These are phyloP conservation scores for Lunularia cruciata DNA, from an alignment of 225 moss, liverwort and hornwort genomes.

Conservation along the genomic window DNA sequence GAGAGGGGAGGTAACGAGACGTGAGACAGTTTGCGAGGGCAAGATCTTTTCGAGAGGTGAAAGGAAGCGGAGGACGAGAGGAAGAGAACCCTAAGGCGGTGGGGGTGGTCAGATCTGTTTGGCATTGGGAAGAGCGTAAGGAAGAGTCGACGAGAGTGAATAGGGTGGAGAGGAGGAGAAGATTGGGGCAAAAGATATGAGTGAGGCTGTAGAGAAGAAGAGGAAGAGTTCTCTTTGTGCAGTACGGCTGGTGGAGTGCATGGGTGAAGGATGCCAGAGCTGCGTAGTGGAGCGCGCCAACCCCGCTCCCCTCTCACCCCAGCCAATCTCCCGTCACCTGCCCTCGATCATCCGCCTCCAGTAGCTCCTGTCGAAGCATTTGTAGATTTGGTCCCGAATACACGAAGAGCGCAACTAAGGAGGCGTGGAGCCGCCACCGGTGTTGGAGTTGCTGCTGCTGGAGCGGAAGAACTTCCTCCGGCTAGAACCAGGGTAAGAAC, in stretches of 20 bases:
- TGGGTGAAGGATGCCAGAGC: slow-evolving; percentile 99
- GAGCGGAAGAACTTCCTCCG: slow-evolving; percentile 38
- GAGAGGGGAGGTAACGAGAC: neutral
- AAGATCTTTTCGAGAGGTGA: slow-evolving; percentile 26
- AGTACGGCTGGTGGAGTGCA: slow-evolving; percentile 61
- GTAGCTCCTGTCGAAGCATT: slow-evolving; percentile 44
- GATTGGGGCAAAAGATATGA: slow-evolving; percentile 55
- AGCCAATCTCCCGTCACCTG: slow-evolving; percentile 34
- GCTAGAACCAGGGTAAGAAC: slow-evolving; percentile 73
- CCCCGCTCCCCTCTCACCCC: slow-evolving; percentile 69
- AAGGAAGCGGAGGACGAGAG: slow-evolving; percentile 9
- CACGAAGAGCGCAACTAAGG: slow-evolving; percentile 58
- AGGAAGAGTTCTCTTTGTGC: slow-evolving; percentile 45
- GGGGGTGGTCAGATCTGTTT: slow-evolving; percentile 31
- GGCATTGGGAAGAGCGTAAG: slow-evolving; percentile 35
- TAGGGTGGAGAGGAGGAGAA: slow-evolving; percentile 22
- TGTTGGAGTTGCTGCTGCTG: slow-evolving; percentile 27
- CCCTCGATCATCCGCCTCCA: slow-evolving; percentile 44
- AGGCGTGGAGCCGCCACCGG: slow-evolving; percentile 49
- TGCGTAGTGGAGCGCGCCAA: slow-evolving; percentile 99
- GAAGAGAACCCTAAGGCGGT: slow-evolving; percentile 33
- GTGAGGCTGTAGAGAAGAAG: slow-evolving; percentile 46
- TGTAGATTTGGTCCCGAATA: slow-evolving; percentile 44
- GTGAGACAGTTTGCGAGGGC: slow-evolving; percentile 8
- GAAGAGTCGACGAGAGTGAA: slow-evolving; percentile 7